A percentile compares a stretch with the other conserved stretches of the same genome.
Evolutionary conservation across 495 filamentous ascomycete genomes (phyloP).

Genomic region (Penicillium dipodomyicola): DNA sequence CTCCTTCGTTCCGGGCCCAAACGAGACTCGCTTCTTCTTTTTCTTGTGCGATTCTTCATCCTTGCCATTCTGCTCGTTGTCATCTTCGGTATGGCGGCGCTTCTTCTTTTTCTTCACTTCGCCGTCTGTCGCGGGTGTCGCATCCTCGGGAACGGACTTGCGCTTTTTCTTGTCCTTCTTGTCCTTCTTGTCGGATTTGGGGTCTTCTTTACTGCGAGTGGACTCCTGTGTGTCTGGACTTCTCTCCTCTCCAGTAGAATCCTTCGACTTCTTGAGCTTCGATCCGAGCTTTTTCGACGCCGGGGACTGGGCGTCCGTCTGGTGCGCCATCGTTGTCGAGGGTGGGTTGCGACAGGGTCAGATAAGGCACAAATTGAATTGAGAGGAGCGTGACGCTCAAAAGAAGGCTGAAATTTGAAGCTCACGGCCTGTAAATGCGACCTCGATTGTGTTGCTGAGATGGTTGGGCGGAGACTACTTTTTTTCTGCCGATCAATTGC

Average conservation of each 20-base stretch:
- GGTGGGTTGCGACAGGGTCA: neutral
- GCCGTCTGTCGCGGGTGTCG: constrained; percentile 16
- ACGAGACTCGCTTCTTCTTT: constrained; percentile 70
- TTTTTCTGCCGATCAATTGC: constrained; percentile 13
- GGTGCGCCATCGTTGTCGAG: constrained; percentile 22
- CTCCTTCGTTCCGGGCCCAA: constrained; percentile 66
- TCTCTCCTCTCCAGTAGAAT: constrained; percentile 33
- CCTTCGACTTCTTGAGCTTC: constrained; percentile 65
- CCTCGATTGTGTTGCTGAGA: constrained; percentile 4
- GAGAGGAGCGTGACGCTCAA: neutral
- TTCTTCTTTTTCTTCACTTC: constrained; percentile 23
- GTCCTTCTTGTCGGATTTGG: constrained; percentile 14
- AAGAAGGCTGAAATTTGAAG: neutral
- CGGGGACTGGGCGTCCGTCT: constrained; percentile 46
- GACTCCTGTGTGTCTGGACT: constrained; percentile 6
- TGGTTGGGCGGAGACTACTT: constrained; percentile 11
- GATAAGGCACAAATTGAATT: neutral
- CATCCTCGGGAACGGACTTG: constrained; percentile 20
- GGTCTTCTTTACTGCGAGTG: constrained; percentile 19
- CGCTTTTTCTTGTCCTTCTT: constrained; percentile 17
- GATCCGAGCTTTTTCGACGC: constrained; percentile 77
- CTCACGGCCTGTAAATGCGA: neutral
- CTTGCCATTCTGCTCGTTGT: constrained; percentile 18
- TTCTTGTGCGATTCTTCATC: constrained; percentile 26
- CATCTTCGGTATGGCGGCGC: constrained; percentile 23